Conservation (phyloP, 805 yeast genomes). For the Grigorovia jiainica region DNA sequence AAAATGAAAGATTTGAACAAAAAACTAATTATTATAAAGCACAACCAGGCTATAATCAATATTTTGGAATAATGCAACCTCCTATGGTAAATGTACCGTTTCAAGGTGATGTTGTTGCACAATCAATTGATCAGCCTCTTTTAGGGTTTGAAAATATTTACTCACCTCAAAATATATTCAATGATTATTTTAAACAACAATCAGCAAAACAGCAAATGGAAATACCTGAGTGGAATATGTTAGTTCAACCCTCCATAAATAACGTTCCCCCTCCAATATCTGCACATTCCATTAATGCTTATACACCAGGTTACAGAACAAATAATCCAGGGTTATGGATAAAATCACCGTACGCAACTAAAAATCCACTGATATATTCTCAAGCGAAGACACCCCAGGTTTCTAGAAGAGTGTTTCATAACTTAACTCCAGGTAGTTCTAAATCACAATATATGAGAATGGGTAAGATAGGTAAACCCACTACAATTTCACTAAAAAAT, state of each 20-base stretch:
- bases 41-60: conserved; percentile 4
- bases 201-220: conserved; percentile 3
- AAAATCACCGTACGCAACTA: conserved; percentile 6
- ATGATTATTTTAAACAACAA: conserved; percentile 1
- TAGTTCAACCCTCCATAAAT: conserved; percentile 2
- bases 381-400: conserved; percentile 6
- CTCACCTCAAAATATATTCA: conserved; percentile 6
- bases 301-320: conserved; percentile 3
- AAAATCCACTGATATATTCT: conserved; percentile 1
- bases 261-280: conserved; percentile 1
- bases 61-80: not conserved
- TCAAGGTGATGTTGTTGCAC: conserved; percentile 6
- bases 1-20: not conserved
- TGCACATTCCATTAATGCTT: conserved; percentile 2
- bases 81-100: not conserved
- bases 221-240: conserved; percentile 4
- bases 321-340: conserved; percentile 6
- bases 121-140: conserved; percentile 7
- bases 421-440: conserved; percentile 1
- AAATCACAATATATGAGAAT: not conserved
- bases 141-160: conserved; percentile 7
- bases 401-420: conserved; percentile 4
- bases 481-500: not conserved
- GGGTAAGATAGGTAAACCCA: conserved; percentile 3
- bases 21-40: not conserved